Conservation (phyloP, 2,329 filamentous ascomycete genomes). For the Curvularia sp. region DNA sequence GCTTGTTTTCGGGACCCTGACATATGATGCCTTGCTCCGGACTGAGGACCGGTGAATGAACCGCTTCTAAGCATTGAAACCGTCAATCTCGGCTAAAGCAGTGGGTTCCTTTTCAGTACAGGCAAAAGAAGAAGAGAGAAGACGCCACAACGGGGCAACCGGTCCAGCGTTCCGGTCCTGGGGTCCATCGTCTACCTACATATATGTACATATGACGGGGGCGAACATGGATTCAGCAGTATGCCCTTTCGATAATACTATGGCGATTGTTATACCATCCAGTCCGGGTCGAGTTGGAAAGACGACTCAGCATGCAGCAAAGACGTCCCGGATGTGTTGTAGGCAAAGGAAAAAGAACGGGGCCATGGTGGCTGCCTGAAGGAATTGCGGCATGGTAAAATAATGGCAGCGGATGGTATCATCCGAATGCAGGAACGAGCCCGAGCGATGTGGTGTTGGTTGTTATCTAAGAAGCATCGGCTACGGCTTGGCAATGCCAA, state of each 20-base stretch:
- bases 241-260: constrained; percentile 2
- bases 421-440: constrained; percentile 19
- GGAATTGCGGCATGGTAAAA: constrained; percentile 14
- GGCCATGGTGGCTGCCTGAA: constrained; percentile 17
- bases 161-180: constrained; percentile 27
- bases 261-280: not conserved
- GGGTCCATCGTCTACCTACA: not conserved
- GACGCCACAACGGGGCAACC: constrained; percentile 21
- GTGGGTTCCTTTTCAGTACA: constrained; percentile 6
- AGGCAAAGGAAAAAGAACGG: constrained; percentile 3
- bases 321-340: constrained; percentile 5
- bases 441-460: constrained; percentile 14
- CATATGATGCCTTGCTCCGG: constrained; percentile 27
- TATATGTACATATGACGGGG: not conserved
- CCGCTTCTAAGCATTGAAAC: constrained; percentile 25
- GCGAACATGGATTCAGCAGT: constrained; percentile 2
- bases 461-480: constrained; percentile 17
- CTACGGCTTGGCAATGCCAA: constrained; percentile 11
- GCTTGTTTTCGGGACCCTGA: constrained; percentile 22
- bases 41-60: constrained; percentile 33
- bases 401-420: constrained; percentile 13
- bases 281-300: not conserved
- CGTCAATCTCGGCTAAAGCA: constrained; percentile 38
- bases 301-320: not conserved
- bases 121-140: constrained; percentile 3